A percentile compares a stretch with the other conserved stretches of the same genome.
phyloP scores from a whole-genome alignment of 2,329 filamentous ascomycete genomes.

The Xylaria sp. region DNA sequence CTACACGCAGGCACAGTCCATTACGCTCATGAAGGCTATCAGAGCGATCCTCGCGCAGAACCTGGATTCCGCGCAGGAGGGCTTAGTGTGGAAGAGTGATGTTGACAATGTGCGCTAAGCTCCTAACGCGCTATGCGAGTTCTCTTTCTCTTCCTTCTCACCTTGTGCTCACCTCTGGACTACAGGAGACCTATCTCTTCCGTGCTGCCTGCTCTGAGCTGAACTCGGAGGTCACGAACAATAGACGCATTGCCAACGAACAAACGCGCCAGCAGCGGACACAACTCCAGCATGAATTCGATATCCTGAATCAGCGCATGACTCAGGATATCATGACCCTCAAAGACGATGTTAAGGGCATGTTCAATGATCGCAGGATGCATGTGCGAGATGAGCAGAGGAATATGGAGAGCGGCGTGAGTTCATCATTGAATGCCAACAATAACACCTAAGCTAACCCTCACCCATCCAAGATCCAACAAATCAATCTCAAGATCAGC shows the following conservation, averaged over 20 bases:
- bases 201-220: slow-evolving; percentile 89
- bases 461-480: slow-evolving; percentile 60
- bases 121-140: slow-evolving; percentile 6
- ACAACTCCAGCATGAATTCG: slow-evolving; percentile 88
- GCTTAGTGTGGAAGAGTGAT: slow-evolving; percentile 81
- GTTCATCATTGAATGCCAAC: slow-evolving; percentile 27
- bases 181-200: slow-evolving; percentile 81
- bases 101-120: slow-evolving; percentile 64
- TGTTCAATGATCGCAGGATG: slow-evolving; percentile 97
- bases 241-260: slow-evolving; percentile 70
- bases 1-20: slow-evolving; percentile 68
- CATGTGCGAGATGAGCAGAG: slow-evolving; percentile 83
- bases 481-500: slow-evolving; percentile 94
- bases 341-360: slow-evolving; percentile 86
- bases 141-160: not conserved
- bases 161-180: not conserved
- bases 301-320: slow-evolving; percentile 79
- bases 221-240: slow-evolving; percentile 76
- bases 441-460: slow-evolving; percentile 2
- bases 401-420: slow-evolving; percentile 70
- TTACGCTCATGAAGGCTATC: slow-evolving; percentile 89
- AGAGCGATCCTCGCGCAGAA: slow-evolving; percentile 71
- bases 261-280: slow-evolving; percentile 76
- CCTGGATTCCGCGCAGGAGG: slow-evolving; percentile 71
- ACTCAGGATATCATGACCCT: slow-evolving; percentile 76